Evolutionary conservation across 352 stramenopile species (phyloP).

Genomic region (Globisporangium parvum): DNA sequence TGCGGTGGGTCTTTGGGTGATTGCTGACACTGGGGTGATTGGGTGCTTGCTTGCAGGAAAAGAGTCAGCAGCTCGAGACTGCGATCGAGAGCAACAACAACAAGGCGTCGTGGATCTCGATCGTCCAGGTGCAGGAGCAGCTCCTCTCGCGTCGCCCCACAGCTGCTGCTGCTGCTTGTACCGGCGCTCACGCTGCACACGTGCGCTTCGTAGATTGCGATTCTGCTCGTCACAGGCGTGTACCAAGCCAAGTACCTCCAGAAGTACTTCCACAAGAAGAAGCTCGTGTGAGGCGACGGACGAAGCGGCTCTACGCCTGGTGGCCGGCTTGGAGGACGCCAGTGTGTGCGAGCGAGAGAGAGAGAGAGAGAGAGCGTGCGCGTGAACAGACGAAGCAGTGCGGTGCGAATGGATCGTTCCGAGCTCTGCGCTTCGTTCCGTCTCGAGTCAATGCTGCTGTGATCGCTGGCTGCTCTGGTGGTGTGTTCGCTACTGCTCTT

Average conservation of each 20-base stretch:
- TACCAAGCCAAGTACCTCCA: constrained; percentile 80
- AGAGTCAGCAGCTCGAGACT: constrained; percentile 62
- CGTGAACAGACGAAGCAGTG: too few relatives aligned
- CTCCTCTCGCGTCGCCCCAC: too few relatives aligned
- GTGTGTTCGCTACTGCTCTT: neutral
- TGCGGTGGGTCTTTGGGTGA: too few relatives aligned
- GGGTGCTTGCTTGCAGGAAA: constrained; percentile 27
- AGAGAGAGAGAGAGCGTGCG: neutral
- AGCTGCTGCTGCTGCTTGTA: too few relatives aligned
- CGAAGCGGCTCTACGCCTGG: too few relatives aligned
- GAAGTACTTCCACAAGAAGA: constrained; percentile 83
- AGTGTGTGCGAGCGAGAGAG: neutral
- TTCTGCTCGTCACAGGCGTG: constrained; percentile 60
- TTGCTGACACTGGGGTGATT: neutral
- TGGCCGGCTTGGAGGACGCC: too few relatives aligned
- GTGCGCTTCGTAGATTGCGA: constrained; percentile 52
- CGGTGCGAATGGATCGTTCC: neutral
- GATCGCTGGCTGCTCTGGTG: neutral
- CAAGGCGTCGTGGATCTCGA: constrained; percentile 73
- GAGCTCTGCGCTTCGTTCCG: neutral
- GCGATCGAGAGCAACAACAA: constrained; percentile 77
- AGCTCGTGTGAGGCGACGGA: too few relatives aligned
- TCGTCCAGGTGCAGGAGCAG: constrained; percentile 82
- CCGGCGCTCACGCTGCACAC: too few relatives aligned
- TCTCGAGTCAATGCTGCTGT: neutral